phyloP scores from a whole-genome alignment of 163 green algal genomes.

The Scenedesmus sp. region DNA sequence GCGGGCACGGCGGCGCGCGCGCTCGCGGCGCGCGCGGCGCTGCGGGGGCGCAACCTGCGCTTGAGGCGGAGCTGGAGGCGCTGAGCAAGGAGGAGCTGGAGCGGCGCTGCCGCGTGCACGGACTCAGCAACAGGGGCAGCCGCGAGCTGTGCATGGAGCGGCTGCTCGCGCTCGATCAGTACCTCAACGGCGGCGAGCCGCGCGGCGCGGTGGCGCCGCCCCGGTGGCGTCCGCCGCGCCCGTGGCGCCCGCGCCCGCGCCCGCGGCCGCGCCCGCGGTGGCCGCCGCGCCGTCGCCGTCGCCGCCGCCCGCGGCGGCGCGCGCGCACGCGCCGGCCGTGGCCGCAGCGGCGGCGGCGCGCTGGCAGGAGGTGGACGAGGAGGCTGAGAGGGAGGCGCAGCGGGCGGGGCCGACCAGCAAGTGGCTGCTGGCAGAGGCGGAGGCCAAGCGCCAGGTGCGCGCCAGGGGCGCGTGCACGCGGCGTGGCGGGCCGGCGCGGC shows the following conservation, averaged over 20 bases:
- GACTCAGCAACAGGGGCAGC: constrained; percentile 63
- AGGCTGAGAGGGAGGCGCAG: constrained; percentile 50
- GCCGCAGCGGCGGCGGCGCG: constrained; percentile 41
- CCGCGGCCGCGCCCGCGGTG: not conserved
- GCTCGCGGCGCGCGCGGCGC: not conserved
- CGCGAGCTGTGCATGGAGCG: constrained; percentile 55
- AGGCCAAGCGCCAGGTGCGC: constrained; percentile 19
- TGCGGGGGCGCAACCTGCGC: constrained; percentile 13
- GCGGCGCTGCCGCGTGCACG: constrained; percentile 58
- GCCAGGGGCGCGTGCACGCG: not conserved
- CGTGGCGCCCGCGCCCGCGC: not conserved
- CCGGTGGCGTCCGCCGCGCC: not conserved
- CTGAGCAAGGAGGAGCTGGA: constrained; percentile 73
- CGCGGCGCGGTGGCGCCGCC: not conserved
- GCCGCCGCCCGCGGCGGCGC: not conserved
- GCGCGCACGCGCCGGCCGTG: not conserved
- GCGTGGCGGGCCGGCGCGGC: not conserved
- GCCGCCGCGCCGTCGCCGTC: too few relatives aligned
- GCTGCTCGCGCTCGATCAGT: constrained; percentile 73
- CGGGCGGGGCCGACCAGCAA: constrained; percentile 57
- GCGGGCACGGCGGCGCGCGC: too few relatives aligned
- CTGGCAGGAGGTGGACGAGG: constrained; percentile 68
- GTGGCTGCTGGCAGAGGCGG: constrained; percentile 52
- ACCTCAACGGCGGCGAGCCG: constrained; percentile 56
- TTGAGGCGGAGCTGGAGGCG: constrained; percentile 60